phyloP scores from a whole-genome alignment of 108 stramenopile genomes.

The Cyclotella sp. region DNA sequence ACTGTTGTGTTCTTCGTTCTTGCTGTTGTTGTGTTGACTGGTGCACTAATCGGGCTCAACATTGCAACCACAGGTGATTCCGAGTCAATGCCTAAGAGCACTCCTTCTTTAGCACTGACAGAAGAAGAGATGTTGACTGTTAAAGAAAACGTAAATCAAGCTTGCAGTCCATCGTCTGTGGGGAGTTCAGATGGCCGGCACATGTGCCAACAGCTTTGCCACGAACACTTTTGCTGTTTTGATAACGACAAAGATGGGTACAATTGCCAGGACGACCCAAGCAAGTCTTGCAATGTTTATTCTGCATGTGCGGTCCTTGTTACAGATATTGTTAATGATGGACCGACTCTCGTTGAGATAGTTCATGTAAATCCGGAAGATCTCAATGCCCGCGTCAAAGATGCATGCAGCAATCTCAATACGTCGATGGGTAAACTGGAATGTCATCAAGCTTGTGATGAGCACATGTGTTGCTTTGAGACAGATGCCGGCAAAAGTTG shows the following conservation, averaged over 20 bases:
- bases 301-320: conserved; percentile 22
- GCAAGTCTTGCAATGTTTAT: conserved; percentile 27
- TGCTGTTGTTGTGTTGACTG: conserved; percentile 10
- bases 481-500: conserved; percentile 5
- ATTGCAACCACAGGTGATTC: not conserved
- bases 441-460: conserved; percentile 14
- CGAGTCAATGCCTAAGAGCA: not conserved
- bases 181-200: conserved; percentile 4
- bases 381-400: not conserved
- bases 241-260: conserved; percentile 24
- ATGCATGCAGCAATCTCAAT: conserved; percentile 15
- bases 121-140: conserved; percentile 24
- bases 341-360: not conserved
- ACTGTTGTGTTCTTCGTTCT: conserved; percentile 16
- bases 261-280: conserved; percentile 33
- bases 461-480: conserved; percentile 15
- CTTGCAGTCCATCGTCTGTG: conserved; percentile 15
- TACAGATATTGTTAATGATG: conserved; percentile 1
- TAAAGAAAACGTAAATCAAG: conserved; percentile 21
- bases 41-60: conserved; percentile 11
- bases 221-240: conserved; percentile 44
- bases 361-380: not conserved
- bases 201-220: conserved; percentile 40
- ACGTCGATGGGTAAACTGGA: conserved; percentile 15
- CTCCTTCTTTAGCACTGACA: not conserved